Evolutionary conservation across 2,329 filamentous ascomycete species (phyloP).

Genomic region (Fusarium sp.): DNA sequence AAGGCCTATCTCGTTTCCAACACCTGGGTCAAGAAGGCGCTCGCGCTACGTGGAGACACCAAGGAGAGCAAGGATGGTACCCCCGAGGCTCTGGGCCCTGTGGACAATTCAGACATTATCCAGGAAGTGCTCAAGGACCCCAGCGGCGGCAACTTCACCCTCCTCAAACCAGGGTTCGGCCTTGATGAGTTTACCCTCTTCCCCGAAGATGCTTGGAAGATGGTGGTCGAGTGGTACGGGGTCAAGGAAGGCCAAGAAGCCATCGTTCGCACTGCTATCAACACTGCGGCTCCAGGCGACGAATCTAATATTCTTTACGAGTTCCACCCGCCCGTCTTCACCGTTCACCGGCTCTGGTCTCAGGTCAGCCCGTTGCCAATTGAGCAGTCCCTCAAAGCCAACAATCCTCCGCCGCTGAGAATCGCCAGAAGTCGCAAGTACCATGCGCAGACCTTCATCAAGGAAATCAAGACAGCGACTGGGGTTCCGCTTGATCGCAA

Average conservation of each 20-base stretch:
- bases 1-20: constrained; percentile 82
- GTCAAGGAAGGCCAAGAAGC: constrained; percentile 75
- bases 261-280: constrained; percentile 81
- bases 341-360: constrained; percentile 81
- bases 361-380: constrained; percentile 67
- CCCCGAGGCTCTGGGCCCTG: constrained; percentile 75
- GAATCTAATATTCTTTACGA: constrained; percentile 82
- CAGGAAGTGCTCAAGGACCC: constrained; percentile 68
- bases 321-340: constrained; percentile 85
- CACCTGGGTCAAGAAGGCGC: constrained; percentile 81
- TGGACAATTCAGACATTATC: constrained; percentile 90
- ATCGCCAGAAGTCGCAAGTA: constrained; percentile 79
- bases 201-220: constrained; percentile 82
- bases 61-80: constrained; percentile 69
- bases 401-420: constrained; percentile 70
- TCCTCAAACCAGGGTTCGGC: constrained; percentile 76
- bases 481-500: constrained; percentile 77
- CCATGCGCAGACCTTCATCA: constrained; percentile 80
- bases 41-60: constrained; percentile 71
- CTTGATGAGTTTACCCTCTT: constrained; percentile 82
- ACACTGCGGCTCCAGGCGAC: constrained; percentile 72
- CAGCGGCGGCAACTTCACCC: constrained; percentile 71
- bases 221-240: constrained; percentile 86
- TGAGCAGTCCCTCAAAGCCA: constrained; percentile 70
- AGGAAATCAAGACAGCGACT: constrained; percentile 75